Conservation (phyloP, 345 rosid genomes). For the Heritiera fomes region DNA sequence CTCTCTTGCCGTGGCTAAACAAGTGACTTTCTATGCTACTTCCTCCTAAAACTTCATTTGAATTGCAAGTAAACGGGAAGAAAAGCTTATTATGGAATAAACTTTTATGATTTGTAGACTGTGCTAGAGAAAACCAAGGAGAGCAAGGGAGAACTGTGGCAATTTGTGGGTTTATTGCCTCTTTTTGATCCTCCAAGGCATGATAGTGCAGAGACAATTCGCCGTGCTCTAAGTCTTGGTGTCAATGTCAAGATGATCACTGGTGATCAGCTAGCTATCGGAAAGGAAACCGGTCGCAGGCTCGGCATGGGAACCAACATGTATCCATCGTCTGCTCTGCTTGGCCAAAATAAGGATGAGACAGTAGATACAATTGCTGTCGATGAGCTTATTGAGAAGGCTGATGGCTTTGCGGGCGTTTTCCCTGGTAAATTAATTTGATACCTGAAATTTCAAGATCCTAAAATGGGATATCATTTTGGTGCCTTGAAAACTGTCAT, state of each 20-base stretch:
- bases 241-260: conserved; percentile 84
- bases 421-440: conserved; percentile 53
- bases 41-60: neutral
- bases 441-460: too few species aligned
- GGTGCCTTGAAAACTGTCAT: neutral
- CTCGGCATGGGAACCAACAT: conserved; percentile 83
- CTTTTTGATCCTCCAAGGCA: conserved; percentile 86
- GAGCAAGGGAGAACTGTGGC: conserved; percentile 61
- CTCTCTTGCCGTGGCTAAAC: conserved; percentile 60
- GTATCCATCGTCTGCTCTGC: conserved; percentile 74
- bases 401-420: conserved; percentile 85
- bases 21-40: conserved; percentile 30
- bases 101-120: conserved; percentile 30
- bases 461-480: neutral
- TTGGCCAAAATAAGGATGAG: conserved; percentile 56
- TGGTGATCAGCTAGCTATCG: conserved; percentile 74
- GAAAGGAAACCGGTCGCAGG: conserved; percentile 74
- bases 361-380: conserved; percentile 44
- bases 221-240: conserved; percentile 65
- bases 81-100: neutral
- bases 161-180: conserved; percentile 70
- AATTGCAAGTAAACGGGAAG: neutral
- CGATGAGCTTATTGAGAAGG: conserved; percentile 74
- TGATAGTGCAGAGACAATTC: conserved; percentile 79
- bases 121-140: conserved; percentile 61